Evolutionary conservation across 768 basidiomycete species (phyloP).

Genomic region (Pisolithus microcarpus): DNA sequence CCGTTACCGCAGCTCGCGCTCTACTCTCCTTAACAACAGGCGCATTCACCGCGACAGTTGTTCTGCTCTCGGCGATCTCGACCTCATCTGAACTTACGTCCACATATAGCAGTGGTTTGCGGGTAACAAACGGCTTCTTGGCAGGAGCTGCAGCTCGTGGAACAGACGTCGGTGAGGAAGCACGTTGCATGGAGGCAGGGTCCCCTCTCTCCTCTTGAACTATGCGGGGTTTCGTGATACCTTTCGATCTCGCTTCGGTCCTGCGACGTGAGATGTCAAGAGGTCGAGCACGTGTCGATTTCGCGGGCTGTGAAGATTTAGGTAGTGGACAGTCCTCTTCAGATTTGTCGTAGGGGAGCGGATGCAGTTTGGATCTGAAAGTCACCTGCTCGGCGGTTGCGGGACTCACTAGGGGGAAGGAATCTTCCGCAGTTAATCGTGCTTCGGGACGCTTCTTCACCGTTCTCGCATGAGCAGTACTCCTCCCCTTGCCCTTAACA

Average conservation of each 20-base stretch:
- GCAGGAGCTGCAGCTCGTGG: background rate
- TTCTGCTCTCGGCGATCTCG: background rate
- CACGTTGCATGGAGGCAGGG: constrained; percentile 1
- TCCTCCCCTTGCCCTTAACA: background rate
- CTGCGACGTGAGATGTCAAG: constrained; percentile 21
- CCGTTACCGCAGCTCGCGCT: background rate
- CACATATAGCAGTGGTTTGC: constrained; percentile 12
- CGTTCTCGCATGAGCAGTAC: constrained; percentile 4
- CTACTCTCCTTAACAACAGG: background rate
- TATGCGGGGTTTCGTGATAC: background rate
- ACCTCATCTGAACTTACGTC: constrained; percentile 19
- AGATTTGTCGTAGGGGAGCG: constrained; percentile 5
- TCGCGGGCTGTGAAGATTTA: background rate
- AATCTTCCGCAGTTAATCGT: no score
- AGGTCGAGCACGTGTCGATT: constrained; percentile 15
- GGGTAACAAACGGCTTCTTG: background rate
- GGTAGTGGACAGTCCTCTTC: constrained; percentile 1
- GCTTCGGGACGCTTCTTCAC: background rate
- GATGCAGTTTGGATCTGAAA: background rate
- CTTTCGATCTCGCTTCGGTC: constrained; percentile 4
- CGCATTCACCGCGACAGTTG: background rate
- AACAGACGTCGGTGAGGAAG: no score
- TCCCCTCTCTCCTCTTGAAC: constrained; percentile 10
- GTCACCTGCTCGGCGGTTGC: background rate
- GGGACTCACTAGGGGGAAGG: background rate